Conservation (phyloP, 1,139 yeast genomes). For the Keqinozyma sinolaborantium region DNA sequence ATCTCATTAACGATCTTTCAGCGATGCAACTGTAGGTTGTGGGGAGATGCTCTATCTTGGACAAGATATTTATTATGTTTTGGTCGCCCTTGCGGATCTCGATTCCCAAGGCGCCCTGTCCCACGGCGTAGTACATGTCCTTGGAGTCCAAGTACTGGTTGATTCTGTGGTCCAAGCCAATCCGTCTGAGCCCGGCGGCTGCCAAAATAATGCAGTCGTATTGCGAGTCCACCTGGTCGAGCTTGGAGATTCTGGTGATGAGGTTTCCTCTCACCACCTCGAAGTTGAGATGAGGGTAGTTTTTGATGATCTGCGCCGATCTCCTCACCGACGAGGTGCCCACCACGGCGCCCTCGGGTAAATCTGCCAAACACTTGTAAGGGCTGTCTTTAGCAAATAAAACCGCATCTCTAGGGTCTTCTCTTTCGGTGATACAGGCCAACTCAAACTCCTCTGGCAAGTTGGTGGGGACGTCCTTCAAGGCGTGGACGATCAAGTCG, state of each 20-base stretch:
- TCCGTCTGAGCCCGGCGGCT: conserved; percentile 82
- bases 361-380: conserved; percentile 61
- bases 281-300: conserved; percentile 39
- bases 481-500: conserved; percentile 88
- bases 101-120: conserved; percentile 95
- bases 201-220: conserved; percentile 83
- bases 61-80: conserved; percentile 53
- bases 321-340: conserved; percentile 95
- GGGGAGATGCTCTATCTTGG: conserved; percentile 60
- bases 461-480: conserved; percentile 92
- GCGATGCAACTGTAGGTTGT: conserved; percentile 82
- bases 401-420: conserved; percentile 92
- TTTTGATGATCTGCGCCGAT: conserved; percentile 59
- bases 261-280: conserved; percentile 89
- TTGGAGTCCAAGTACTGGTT: conserved; percentile 67
- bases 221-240: conserved; percentile 66
- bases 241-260: conserved; percentile 74
- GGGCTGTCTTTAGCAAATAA: conserved; percentile 69
- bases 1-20: conserved; percentile 82
- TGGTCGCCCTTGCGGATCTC: conserved; percentile 77
- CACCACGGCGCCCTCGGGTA: conserved; percentile 82
- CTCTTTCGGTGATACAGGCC: conserved; percentile 83
- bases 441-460: conserved; percentile 87
- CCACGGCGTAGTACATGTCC: conserved; percentile 94
- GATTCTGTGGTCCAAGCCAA: conserved; percentile 70